These are phyloP conservation scores for Parastagonospora nodorum DNA, from an alignment of 2,329 filamentous ascomycete species.

Conservation along the genomic window DNA sequence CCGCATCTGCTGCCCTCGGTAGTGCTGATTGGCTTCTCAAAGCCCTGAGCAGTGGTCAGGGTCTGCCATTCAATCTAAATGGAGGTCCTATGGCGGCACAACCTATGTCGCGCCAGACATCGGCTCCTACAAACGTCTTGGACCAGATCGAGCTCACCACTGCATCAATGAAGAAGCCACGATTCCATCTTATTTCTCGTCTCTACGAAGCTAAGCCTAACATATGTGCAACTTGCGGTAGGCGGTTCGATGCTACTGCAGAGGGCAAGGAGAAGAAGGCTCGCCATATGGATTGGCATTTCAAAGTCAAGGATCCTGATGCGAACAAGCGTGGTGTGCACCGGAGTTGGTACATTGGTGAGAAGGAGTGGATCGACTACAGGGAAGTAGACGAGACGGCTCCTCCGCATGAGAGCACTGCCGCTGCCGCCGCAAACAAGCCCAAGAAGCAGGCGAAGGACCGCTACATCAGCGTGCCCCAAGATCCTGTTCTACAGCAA, in stretches of 20 bases:
- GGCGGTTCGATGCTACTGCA: slow-evolving; percentile 78
- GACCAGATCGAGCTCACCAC: slow-evolving; percentile 66
- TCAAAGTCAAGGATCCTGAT: slow-evolving; percentile 88
- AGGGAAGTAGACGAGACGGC: slow-evolving; percentile 74
- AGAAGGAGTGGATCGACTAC: slow-evolving; percentile 91
- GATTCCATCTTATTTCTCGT: slow-evolving; percentile 72
- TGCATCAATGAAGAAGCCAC: slow-evolving; percentile 74
- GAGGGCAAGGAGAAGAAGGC: slow-evolving; percentile 85
- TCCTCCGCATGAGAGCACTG: slow-evolving; percentile 35
- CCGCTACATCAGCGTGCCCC: slow-evolving; percentile 82
- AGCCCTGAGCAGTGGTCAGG: slow-evolving; percentile 33
- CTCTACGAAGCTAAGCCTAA: slow-evolving; percentile 84
- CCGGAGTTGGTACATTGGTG: slow-evolving; percentile 92
- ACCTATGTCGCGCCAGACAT: slow-evolving; percentile 32
- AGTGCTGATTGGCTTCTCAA: slow-evolving; percentile 41
- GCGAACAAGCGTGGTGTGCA: slow-evolving; percentile 85
- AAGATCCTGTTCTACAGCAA: slow-evolving; percentile 74
- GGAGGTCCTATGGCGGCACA: slow-evolving; percentile 30
- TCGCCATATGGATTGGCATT: slow-evolving; percentile 97
- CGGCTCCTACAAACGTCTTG: slow-evolving; percentile 44
- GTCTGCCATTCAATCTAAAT: slow-evolving; percentile 25
- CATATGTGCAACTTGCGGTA: slow-evolving; percentile 88
- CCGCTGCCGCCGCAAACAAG: slow-evolving; percentile 44
- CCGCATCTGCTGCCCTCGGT: slow-evolving; percentile 20
- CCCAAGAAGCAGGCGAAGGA: slow-evolving; percentile 61